phyloP scores from a whole-genome alignment of 345 rosid genomes.

The Salix brachista region DNA sequence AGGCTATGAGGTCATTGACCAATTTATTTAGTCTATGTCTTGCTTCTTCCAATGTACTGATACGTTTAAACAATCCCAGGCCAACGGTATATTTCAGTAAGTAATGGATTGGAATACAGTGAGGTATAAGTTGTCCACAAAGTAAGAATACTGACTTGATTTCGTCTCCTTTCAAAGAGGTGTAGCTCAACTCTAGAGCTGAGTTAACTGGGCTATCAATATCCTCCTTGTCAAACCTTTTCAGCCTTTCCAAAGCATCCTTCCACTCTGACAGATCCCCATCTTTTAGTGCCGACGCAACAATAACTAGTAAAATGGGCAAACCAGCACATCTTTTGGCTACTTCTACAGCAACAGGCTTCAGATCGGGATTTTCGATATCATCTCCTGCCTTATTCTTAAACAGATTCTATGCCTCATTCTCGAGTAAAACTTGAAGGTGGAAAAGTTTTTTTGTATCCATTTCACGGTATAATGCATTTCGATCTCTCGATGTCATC shows the following conservation, averaged over 20 bases:
- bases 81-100: slow-evolving; percentile 16
- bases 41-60: neutral
- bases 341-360: neutral
- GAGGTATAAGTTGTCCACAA: neutral
- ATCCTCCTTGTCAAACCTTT: neutral
- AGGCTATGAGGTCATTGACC: slow-evolving; percentile 13
- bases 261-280: slow-evolving; percentile 1
- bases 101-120: neutral
- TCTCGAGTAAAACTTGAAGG: neutral
- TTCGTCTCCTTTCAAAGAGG: neutral
- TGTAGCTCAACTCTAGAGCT: neutral
- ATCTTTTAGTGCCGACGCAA: slow-evolving; percentile 5
- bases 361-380: neutral
- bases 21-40: neutral
- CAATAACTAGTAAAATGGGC: slow-evolving; percentile 1
- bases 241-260: slow-evolving; percentile 4
- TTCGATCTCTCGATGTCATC: slow-evolving; percentile 3
- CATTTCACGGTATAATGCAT: neutral
- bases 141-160: slow-evolving; percentile 1
- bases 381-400: neutral
- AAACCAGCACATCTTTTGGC: slow-evolving; percentile 13
- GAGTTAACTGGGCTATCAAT: neutral
- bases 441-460: neutral
- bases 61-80: slow-evolving; percentile 8
- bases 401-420: slow-evolving; percentile 9